A percentile compares a stretch with the other conserved stretches of the same genome.
Evolutionary conservation across 179 eudicot genomes (phyloP).

Genomic region (Beta corolliflora): DNA sequence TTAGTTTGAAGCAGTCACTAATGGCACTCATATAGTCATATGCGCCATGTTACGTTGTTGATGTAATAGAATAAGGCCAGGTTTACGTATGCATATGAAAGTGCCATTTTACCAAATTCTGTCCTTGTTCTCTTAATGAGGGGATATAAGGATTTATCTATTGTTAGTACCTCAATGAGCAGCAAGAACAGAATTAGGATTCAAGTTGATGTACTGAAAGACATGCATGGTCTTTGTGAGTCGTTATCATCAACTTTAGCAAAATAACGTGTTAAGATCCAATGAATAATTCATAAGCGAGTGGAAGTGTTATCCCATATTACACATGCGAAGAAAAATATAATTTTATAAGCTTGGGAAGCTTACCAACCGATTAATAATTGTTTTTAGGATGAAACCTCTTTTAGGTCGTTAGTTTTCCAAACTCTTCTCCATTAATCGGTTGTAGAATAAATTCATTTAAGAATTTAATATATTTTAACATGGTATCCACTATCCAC

Average conservation of each 20-base stretch:
- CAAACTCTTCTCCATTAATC: too few relatives aligned
- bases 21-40: not conserved
- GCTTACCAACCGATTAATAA: too few relatives aligned
- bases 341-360: too few relatives aligned
- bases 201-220: not conserved
- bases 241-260: not conserved
- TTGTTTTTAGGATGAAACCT: too few relatives aligned
- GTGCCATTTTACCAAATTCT: not conserved
- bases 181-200: not conserved
- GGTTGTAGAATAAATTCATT: too few relatives aligned
- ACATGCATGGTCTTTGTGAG: not conserved
- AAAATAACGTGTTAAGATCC: too few relatives aligned
- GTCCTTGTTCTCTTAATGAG: slow-evolving; percentile 1
- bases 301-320: too few relatives aligned
- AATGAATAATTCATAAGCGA: too few relatives aligned
- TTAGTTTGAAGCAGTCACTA: slow-evolving; percentile 13
- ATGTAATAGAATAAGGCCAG: not conserved
- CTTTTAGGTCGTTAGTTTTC: too few relatives aligned
- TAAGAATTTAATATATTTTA: too few relatives aligned
- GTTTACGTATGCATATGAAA: not conserved
- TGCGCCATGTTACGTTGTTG: not conserved
- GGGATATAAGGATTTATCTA: not conserved
- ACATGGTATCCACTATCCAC: too few relatives aligned
- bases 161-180: not conserved
- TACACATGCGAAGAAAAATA: too few relatives aligned